These are phyloP conservation scores for Ascosphaera aggregata DNA, from an alignment of 2,329 filamentous ascomycete genomes.

Conservation along the genomic window DNA sequence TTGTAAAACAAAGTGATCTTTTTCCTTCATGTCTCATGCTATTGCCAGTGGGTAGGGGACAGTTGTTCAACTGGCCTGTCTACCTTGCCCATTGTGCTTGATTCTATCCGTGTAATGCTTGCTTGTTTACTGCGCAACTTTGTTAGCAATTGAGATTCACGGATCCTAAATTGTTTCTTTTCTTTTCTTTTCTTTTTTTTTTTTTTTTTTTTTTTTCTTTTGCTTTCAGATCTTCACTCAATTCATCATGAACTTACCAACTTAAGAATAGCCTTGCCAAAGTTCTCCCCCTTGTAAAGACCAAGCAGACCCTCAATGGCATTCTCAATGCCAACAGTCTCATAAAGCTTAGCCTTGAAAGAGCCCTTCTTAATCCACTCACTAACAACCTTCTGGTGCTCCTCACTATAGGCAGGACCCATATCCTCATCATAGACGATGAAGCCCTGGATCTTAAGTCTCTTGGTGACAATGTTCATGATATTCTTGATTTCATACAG, in stretches of 20 bases:
- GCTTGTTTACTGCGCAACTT: neutral
- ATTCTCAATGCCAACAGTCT: slow-evolving; percentile 58
- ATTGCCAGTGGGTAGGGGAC: too few relatives aligned
- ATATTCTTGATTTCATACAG: slow-evolving; percentile 45
- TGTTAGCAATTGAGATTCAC: slow-evolving; percentile 1
- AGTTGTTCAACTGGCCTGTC: too few relatives aligned
- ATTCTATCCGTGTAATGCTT: too few relatives aligned
- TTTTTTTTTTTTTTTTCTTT: too few relatives aligned
- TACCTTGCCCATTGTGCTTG: too few relatives aligned
- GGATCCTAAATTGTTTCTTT: neutral
- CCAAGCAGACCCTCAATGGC: slow-evolving; percentile 49
- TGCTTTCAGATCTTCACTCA: too few relatives aligned
- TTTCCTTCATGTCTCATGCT: too few relatives aligned
- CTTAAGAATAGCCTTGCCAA: slow-evolving; percentile 66
- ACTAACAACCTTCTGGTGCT: slow-evolving; percentile 54
- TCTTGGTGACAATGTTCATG: slow-evolving; percentile 40
- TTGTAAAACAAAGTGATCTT: too few relatives aligned
- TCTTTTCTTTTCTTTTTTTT: too few relatives aligned
- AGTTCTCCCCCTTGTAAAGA: slow-evolving; percentile 57
- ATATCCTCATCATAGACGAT: slow-evolving; percentile 43
- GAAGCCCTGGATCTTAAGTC: slow-evolving; percentile 48
- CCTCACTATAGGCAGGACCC: slow-evolving; percentile 39
- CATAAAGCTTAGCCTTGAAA: slow-evolving; percentile 44
- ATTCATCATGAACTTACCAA: too few relatives aligned
- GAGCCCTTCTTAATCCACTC: slow-evolving; percentile 55